These are phyloP conservation scores for Xylaria telfairii DNA, from an alignment of 495 filamentous ascomycete genomes.

Conservation along the genomic window DNA sequence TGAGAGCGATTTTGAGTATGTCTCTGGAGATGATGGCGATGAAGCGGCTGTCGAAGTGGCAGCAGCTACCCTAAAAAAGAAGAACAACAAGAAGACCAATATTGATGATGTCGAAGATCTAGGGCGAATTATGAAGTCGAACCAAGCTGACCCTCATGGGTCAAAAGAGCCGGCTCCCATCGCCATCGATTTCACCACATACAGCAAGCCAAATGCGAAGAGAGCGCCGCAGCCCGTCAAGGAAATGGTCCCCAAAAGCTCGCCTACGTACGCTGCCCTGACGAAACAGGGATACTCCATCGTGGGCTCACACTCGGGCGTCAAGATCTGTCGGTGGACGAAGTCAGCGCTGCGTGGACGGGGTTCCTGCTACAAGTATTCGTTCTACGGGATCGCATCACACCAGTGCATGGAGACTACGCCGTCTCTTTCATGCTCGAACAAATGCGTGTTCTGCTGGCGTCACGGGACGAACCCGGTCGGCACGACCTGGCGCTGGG, in stretches of 20 bases:
- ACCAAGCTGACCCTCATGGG: constrained; percentile 47
- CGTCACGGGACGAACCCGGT: constrained; percentile 97
- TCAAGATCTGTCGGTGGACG: constrained; percentile 98
- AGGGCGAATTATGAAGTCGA: constrained; percentile 63
- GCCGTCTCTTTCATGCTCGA: constrained; percentile 91
- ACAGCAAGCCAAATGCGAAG: constrained; percentile 53
- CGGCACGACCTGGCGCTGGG: constrained; percentile 95
- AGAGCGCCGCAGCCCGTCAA: constrained; percentile 62
- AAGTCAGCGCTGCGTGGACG: constrained; percentile 96
- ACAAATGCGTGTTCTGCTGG: constrained; percentile 99
- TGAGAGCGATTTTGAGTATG: constrained; percentile 81
- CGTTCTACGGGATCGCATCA: constrained; percentile 94
- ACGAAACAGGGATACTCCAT: constrained; percentile 98
- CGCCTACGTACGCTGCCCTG: constrained; percentile 83
- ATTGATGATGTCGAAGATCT: constrained; percentile 87
- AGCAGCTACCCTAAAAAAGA: constrained; percentile 42
- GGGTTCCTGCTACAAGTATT: constrained; percentile 95
- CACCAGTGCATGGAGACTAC: constrained; percentile 98
- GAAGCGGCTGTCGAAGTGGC: constrained; percentile 58
- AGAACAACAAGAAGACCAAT: constrained; percentile 46
- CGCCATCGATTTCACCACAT: constrained; percentile 86
- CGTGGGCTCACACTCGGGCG: constrained; percentile 91
- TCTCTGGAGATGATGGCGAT: constrained; percentile 61
- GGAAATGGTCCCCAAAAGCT: constrained; percentile 91
- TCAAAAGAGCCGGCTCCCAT: constrained; percentile 55